Conservation (phyloP, 208 protist genomes). For the Trypanosoma mega region DNA sequence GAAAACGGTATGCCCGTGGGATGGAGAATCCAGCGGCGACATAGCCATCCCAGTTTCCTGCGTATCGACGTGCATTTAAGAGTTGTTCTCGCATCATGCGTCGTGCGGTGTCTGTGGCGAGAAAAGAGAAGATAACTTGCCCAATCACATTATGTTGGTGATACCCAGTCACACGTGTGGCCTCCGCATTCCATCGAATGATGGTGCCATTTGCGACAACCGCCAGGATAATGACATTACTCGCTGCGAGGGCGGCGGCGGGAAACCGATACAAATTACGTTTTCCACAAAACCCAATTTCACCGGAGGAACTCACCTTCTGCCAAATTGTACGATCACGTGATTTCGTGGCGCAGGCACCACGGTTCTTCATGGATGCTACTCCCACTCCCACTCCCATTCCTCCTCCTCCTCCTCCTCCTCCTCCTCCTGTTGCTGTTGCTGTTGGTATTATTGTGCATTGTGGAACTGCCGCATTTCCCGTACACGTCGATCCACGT, state of each 20-base stretch:
- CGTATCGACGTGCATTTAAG: constrained; percentile 37
- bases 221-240: constrained; percentile 61
- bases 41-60: constrained; percentile 73
- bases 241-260: constrained; percentile 40
- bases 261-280: constrained; percentile 82
- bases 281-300: constrained; percentile 82
- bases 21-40: constrained; percentile 37
- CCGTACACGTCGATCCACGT: too few species aligned
- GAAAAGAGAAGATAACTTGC: constrained; percentile 66
- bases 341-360: not conserved
- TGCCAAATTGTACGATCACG: not conserved
- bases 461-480: too few species aligned
- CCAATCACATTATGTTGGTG: constrained; percentile 59
- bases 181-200: constrained; percentile 79
- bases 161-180: constrained; percentile 61
- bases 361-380: too few species aligned
- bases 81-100: constrained; percentile 50
- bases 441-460: too few species aligned
- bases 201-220: constrained; percentile 85
- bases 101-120: constrained; percentile 44
- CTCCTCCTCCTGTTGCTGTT: too few species aligned
- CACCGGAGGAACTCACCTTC: constrained; percentile 51
- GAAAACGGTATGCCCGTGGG: constrained; percentile 61
- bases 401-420: too few species aligned
- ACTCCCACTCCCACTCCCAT: too few species aligned